Base-by-base conservation (phyloP, 257 asterid genomes). In the Dorcoceras hygrometricum region DNA sequence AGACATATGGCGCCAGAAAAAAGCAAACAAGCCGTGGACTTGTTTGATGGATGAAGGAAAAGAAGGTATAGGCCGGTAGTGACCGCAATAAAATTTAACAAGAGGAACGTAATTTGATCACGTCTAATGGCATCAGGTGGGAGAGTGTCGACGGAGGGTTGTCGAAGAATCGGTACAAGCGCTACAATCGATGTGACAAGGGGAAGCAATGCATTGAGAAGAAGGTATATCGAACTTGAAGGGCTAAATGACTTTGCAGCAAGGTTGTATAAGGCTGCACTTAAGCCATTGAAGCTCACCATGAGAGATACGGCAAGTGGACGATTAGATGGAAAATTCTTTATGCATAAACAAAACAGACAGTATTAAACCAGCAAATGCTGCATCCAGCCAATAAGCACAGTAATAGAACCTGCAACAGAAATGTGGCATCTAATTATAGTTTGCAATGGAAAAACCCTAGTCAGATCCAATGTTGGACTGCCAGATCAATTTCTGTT, bases 281-380 rank as follows among this genome's bases (percentile, higher is more conserved):
- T 92, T 23, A 87, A 63, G 22, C 98, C 98, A 59, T 92, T 92
- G 71, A 87, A 92, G 79, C 98, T 89, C 5, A 92, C 86, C 0
- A 95, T 81, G 62, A 92, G 98, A 58, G 98, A 73, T 12, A 92
- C 95, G 22, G 98, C 96, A 5, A 89, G 90, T 0, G 98, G 96
- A 65, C 82, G 77, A 22, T 74, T 82, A 3, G 85, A 71, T 0
- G 97, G 95, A 82, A 92, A 92, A 48, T 89, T 89, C 73, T 70
- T 86, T 60, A 89, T 79, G 87, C 98, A 89, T 23, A 92, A 34
- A 92, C 92, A 62, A 84, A 92, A 72, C 98, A 89, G 16, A 92
- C 91, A 8, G 98, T 92, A 58, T 92, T 92, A 77, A 92, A 92
- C 98, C 98, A 92, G 68, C 93, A 86, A 26, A 92, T 89, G 91